phyloP scores from a whole-genome alignment of 257 asterid species.

The Orobanche coerulescens region DNA sequence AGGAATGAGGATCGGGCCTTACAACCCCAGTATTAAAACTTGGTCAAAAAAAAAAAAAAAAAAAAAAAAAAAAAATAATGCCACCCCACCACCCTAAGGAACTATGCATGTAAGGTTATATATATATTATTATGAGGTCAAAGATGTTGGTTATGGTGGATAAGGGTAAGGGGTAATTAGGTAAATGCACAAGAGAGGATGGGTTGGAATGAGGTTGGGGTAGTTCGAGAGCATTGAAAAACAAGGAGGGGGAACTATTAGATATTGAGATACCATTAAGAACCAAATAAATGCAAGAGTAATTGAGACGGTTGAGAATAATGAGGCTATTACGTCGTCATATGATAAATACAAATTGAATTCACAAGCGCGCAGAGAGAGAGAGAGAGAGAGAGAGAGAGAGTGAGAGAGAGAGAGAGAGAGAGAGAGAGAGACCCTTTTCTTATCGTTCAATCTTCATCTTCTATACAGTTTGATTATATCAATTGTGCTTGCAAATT shows the following conservation, averaged over 20 bases:
- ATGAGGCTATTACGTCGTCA: slow-evolving; percentile 72
- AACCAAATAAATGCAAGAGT: slow-evolving; percentile 78
- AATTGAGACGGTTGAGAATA: slow-evolving; percentile 86
- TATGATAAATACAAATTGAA: slow-evolving; percentile 69
- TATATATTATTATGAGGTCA: slow-evolving; percentile 33
- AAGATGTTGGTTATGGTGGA: slow-evolving; percentile 20
- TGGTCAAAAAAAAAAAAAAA: neutral
- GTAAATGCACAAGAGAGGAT: slow-evolving; percentile 25
- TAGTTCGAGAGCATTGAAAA: slow-evolving; percentile 42
- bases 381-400: no score
- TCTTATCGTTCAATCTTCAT: slow-evolving; percentile 16
- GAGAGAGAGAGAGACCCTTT: slow-evolving; percentile 16
- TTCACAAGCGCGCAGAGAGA: slow-evolving; percentile 28
- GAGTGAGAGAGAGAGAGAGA: no score
- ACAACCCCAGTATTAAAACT: neutral
- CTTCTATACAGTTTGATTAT: slow-evolving; percentile 8
- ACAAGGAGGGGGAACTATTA: slow-evolving; percentile 24
- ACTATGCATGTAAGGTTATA: slow-evolving; percentile 40
- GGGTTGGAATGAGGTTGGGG: slow-evolving; percentile 26
- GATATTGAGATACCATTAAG: slow-evolving; percentile 69
- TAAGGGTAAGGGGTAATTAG: slow-evolving; percentile 17
- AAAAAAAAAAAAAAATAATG: slow-evolving; percentile 24
- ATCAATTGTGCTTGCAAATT: slow-evolving; percentile 1
- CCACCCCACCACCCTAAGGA: slow-evolving; percentile 18
- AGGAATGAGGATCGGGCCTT: no score